Percentiles rank a stretch among this genome's conserved stretches.
Evolutionary conservation across 2,329 filamentous ascomycete genomes (phyloP).

Genomic region (Sporothrix brasiliensis): DNA sequence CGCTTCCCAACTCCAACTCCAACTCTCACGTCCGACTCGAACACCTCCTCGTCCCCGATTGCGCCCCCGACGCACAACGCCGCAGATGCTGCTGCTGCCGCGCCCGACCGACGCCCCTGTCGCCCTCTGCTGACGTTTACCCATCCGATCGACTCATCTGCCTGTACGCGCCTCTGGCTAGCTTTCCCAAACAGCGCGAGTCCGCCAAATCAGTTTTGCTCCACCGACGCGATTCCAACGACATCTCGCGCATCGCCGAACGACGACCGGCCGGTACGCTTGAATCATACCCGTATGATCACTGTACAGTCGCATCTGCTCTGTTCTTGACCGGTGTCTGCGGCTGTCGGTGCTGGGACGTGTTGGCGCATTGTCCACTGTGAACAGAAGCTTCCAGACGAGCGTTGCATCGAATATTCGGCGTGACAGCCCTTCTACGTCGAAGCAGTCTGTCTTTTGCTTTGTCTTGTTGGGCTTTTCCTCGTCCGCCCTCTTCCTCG

Average conservation of each 20-base stretch:
- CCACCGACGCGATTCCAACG: constrained; percentile 18
- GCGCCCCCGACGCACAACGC: constrained; percentile 10
- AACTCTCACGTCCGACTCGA: background rate
- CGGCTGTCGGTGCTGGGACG: background rate
- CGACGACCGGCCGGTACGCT: background rate
- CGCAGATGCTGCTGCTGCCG: background rate
- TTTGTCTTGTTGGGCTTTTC: background rate
- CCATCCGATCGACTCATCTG: background rate
- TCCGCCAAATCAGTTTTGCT: constrained; percentile 8
- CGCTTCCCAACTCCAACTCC: background rate
- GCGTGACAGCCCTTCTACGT: background rate
- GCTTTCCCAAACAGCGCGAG: background rate
- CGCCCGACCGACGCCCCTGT: background rate
- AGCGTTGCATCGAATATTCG: background rate
- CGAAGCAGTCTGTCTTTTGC: background rate
- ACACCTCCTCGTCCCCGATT: background rate
- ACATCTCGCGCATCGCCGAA: background rate
- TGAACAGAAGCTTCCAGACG: background rate
- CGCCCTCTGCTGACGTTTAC: background rate
- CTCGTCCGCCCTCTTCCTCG: background rate
- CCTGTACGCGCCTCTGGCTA: background rate
- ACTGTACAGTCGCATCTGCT: no score
- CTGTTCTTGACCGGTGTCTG: no score
- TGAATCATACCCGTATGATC: no score
- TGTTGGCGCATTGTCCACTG: constrained; percentile 1